Evolutionary conservation across 495 filamentous ascomycete genomes (phyloP), one percentile per base, ranked within the genome.

Genomic region (Clohesyomyces aquaticus): DNA sequence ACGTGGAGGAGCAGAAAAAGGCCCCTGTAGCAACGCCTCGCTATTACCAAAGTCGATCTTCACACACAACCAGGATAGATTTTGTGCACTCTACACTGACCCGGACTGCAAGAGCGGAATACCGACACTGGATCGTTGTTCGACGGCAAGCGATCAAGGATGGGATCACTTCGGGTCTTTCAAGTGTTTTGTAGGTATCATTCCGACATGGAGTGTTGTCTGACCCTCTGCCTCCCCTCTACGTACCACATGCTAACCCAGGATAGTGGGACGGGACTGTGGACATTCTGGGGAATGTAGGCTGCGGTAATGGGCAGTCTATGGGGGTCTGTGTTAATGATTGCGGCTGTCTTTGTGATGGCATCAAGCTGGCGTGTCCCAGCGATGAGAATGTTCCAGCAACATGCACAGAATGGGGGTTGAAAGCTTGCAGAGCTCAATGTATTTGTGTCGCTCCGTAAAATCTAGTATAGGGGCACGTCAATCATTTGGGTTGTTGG

Each of bases 341-440:
- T 23, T 47, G 43, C 21, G 21, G 19, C 43, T 47, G 43, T 23
- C 4, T 18, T n/a, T 47, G 43, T 47, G 21, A 47, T 23, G 43
- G 43, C 43, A 4, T 18, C 4, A 47, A 47, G 14, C 43, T 47
- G 16, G 19, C 8, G 4, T 47, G 43, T 23, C 43, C 4, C 18
- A 47, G 43, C 43, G n/a, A 47, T 18, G 43, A 47, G 43, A 23
- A 47, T 47, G 21, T 47, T 38, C 32, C 32, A 38, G 6, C 32
- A 6, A 38, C 14, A 38, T 38, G 32, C 32, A 38, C 32, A 14
- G 32, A 38, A 38, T 38, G 32, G 32, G 32, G 32, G 32, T 38
- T 38, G 32, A 38, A 38, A 38, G 32, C 32, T 38, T 38, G 32
- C 32, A 38, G 32, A 38, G 32, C 32, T 14, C 32, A 38, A 14